These are phyloP conservation scores for Coniochaeta pulveracea DNA, from an alignment of 2,329 filamentous ascomycete species.

Conservation along the genomic window DNA sequence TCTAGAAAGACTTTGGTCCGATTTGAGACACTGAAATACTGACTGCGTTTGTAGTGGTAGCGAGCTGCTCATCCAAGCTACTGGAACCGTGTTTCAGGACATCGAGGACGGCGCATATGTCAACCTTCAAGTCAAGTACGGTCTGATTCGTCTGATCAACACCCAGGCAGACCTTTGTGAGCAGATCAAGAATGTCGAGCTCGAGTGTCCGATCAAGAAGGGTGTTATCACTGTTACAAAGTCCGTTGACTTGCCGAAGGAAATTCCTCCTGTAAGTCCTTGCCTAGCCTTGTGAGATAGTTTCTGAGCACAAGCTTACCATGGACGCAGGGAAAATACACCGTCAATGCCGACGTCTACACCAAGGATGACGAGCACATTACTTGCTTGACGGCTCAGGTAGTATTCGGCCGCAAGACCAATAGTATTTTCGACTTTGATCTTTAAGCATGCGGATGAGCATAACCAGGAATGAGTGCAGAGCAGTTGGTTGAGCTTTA, in stretches of 20 bases:
- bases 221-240: conserved; percentile 66
- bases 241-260: conserved; percentile 69
- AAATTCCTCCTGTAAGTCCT: conserved; percentile 78
- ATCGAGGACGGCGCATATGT: conserved; percentile 75
- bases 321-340: conserved; percentile 66
- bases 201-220: conserved; percentile 79
- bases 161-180: conserved; percentile 79
- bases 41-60: conserved; percentile 47
- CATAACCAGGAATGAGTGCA: too few species aligned
- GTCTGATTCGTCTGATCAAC: conserved; percentile 79
- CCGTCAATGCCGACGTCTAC: conserved; percentile 75
- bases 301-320: conserved; percentile 11
- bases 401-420: conserved; percentile 43
- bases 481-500: too few species aligned
- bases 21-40: conserved; percentile 3
- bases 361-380: conserved; percentile 62
- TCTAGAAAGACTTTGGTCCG: conserved; percentile 11
- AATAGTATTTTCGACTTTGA: conserved; percentile 7
- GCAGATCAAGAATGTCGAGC: conserved; percentile 75
- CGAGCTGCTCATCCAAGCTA: conserved; percentile 67
- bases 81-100: conserved; percentile 59
- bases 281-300: not conserved
- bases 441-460: conserved; percentile 6
- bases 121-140: conserved; percentile 81
- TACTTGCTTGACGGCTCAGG: conserved; percentile 73